Percentiles rank a stretch among this genome's conserved stretches.
These are phyloP conservation scores for Strigomonas galati DNA, from an alignment of 208 protist genomes.

Conservation along the genomic window DNA sequence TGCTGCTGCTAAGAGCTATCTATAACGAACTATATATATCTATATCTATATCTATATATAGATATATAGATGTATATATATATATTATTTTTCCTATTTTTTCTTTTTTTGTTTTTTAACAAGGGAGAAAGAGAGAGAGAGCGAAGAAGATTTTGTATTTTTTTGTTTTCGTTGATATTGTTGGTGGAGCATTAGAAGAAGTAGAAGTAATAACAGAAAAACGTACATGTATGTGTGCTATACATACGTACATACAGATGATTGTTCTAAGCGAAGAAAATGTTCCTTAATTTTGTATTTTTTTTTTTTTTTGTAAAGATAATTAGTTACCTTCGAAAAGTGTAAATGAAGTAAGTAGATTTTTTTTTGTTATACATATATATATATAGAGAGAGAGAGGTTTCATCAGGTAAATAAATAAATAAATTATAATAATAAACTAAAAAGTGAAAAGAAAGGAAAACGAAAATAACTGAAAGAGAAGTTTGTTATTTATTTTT, in stretches of 20 bases:
- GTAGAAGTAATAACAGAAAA: slow-evolving; percentile 17
- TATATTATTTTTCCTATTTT: slow-evolving; percentile 22
- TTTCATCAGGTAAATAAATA: background rate
- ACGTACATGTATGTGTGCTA: background rate
- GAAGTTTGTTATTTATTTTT: slow-evolving; percentile 11
- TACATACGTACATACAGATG: slow-evolving; percentile 3
- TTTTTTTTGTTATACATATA: no score
- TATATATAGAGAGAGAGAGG: background rate
- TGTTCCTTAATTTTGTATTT: background rate
- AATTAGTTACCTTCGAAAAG: slow-evolving; percentile 1
- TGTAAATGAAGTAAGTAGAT: background rate
- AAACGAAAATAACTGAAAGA: slow-evolving; percentile 2
- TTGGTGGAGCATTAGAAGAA: background rate
- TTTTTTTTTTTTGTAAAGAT: background rate
- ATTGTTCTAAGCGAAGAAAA: background rate
- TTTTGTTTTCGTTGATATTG: slow-evolving; percentile 6
- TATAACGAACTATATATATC: no score
- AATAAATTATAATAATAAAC: slow-evolving; percentile 4
- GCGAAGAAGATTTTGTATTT: background rate
- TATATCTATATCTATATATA: slow-evolving; percentile 15
- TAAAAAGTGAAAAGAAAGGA: slow-evolving; percentile 11
- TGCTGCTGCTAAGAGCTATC: no score
- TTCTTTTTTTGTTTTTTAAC: slow-evolving; percentile 8
- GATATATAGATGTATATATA: slow-evolving; percentile 13
- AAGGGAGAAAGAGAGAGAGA: background rate